Conservation (phyloP, 768 basidiomycete species). For the Boletus rex-veris region DNA sequence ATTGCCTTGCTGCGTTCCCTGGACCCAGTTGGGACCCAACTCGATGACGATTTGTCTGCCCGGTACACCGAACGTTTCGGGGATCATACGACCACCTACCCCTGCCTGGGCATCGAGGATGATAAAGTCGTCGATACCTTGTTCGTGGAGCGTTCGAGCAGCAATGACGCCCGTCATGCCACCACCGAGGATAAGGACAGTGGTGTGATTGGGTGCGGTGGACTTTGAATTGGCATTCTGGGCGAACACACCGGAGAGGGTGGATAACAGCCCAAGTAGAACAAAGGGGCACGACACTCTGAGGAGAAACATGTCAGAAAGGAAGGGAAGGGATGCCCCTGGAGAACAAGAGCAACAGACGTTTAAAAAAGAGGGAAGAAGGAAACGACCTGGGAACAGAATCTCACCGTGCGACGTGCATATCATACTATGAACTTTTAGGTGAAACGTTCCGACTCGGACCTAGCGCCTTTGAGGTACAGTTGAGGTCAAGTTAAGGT, state of each 20-base stretch:
- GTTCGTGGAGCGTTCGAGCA: slow-evolving; percentile 53
- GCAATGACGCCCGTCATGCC: slow-evolving; percentile 65
- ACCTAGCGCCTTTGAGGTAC: not conserved
- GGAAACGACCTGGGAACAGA: too few species aligned
- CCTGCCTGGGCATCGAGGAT: slow-evolving; percentile 57
- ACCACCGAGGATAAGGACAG: slow-evolving; percentile 60
- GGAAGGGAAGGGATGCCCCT: not conserved
- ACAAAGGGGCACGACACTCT: not conserved
- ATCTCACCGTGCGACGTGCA: not conserved
- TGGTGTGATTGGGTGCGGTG: slow-evolving; percentile 18
- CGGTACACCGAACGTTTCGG: slow-evolving; percentile 39
- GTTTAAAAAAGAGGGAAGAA: not conserved
- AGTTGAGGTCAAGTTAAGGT: too few species aligned
- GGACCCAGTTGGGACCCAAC: slow-evolving; percentile 61
- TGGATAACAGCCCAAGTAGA: slow-evolving; percentile 6
- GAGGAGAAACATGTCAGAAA: slow-evolving; percentile 12
- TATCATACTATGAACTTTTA: not conserved
- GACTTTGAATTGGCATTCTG: slow-evolving; percentile 9
- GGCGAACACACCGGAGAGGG: slow-evolving; percentile 1
- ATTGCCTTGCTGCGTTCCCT: slow-evolving; percentile 45
- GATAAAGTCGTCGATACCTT: slow-evolving; percentile 54
- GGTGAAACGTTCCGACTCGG: not conserved
- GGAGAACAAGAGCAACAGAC: not conserved
- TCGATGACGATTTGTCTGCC: slow-evolving; percentile 46
- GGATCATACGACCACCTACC: slow-evolving; percentile 61